Conservation (phyloP, 768 basidiomycete genomes). For the Leccinum aurantiacum region DNA sequence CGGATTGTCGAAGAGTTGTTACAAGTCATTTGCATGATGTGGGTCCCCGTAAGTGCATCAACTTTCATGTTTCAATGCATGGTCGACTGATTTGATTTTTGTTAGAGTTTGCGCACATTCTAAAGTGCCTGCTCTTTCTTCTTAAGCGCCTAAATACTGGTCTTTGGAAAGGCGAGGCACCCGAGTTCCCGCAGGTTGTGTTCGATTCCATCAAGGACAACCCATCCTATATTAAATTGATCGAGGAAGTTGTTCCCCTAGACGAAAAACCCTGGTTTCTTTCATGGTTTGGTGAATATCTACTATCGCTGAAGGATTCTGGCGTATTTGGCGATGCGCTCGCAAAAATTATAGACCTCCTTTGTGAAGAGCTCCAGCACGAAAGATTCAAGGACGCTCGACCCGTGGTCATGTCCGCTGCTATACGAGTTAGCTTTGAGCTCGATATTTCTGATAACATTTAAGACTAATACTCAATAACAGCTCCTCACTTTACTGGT, state of each 20-base stretch:
- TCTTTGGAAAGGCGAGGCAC: slow-evolving; percentile 70
- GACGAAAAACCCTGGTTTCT: slow-evolving; percentile 49
- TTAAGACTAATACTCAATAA: slow-evolving; percentile 7
- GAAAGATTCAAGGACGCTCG: slow-evolving; percentile 62
- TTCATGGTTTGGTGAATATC: slow-evolving; percentile 64
- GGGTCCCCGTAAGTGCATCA: slow-evolving; percentile 54
- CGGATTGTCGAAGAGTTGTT: slow-evolving; percentile 54
- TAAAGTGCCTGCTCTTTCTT: slow-evolving; percentile 59
- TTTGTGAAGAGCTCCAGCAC: slow-evolving; percentile 82
- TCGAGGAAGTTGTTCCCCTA: slow-evolving; percentile 37
- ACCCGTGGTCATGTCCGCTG: slow-evolving; percentile 58
- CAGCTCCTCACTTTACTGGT: slow-evolving; percentile 37
- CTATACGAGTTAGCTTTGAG: slow-evolving; percentile 55
- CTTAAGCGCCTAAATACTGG: slow-evolving; percentile 52
- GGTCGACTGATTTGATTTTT: slow-evolving; percentile 7
- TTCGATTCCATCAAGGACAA: slow-evolving; percentile 88
- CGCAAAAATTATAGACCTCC: slow-evolving; percentile 67
- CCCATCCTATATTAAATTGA: slow-evolving; percentile 45
- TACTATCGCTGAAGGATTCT: slow-evolving; percentile 53
- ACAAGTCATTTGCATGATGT: slow-evolving; percentile 59
- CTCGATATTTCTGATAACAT: slow-evolving; percentile 2
- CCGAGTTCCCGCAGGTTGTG: slow-evolving; percentile 73
- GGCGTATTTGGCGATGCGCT: slow-evolving; percentile 62
- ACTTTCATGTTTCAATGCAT: slow-evolving; percentile 4
- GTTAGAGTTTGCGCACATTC: slow-evolving; percentile 59